Percentiles rank a stretch among this genome's conserved stretches.
Evolutionary conservation across 257 asterid species (phyloP).

Genomic region (Voacanga thouarsii): DNA sequence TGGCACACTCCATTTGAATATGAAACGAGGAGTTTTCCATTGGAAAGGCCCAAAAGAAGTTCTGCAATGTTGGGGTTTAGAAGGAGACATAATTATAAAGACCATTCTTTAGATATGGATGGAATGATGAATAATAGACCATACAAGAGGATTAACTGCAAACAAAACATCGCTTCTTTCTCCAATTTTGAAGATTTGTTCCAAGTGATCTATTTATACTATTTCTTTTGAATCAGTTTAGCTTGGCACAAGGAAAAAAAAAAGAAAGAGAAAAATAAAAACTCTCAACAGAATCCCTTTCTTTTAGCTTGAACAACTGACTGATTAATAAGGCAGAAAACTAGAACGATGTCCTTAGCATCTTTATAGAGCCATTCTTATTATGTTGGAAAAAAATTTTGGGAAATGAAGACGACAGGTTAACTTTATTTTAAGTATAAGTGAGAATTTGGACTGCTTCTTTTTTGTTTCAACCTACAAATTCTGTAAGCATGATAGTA

Average conservation of each 20-base stretch:
- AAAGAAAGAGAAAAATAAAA: neutral
- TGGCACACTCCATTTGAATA: neutral
- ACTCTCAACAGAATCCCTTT: neutral
- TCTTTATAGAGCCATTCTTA: neutral
- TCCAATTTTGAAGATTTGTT: neutral
- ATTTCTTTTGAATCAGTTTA: neutral
- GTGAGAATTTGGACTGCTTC: neutral
- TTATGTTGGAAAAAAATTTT: neutral
- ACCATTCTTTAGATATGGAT: neutral
- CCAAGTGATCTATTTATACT: neutral
- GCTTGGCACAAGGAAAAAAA: neutral
- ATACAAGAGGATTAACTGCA: neutral
- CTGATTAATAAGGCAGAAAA: neutral
- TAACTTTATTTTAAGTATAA: neutral
- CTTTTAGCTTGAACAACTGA: neutral
- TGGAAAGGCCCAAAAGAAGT: neutral
- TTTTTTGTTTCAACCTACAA: neutral
- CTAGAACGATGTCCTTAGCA: neutral
- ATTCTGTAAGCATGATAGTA: neutral
- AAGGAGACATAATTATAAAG: neutral
- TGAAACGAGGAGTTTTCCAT: neutral
- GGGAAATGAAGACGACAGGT: neutral
- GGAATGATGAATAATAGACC: neutral
- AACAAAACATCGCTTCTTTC: neutral
- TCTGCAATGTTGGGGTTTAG: neutral